Evolutionary conservation across 345 rosid genomes (phyloP), one percentile per base, ranked within the genome.

Genomic region (Acer campestre): DNA sequence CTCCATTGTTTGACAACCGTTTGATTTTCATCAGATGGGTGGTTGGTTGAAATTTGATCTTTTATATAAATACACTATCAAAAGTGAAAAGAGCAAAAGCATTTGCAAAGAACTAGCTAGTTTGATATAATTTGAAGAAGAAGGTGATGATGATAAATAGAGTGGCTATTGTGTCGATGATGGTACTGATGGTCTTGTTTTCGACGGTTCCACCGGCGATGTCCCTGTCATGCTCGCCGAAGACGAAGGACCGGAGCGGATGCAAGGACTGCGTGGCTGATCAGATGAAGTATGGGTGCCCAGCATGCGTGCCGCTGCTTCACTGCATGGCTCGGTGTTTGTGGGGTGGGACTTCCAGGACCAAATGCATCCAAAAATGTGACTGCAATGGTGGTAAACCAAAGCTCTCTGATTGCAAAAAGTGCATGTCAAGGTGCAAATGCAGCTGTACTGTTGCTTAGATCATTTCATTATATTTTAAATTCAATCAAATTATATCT

Each of bases 291-390:
- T 85, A 82, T 74, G 29, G 56, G 23, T 89, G 97, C 77, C 94
- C 95, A 0, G 74, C 86, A 6, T 93, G 97, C 40, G 81, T 80
- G 46, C 89, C 94, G 27, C 81, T 85, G 20, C 82, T 94, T 2
- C 85, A 79, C 18, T 92, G 98, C 91, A 89, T 91, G 97, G 93
- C 93, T 0, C 81, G 82, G 82, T 94, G 98, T 79, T 85, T 92
- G 82, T 92, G 97, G 98, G 82, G 92, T 0, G 95, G 94, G 59
- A 79, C 68, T 8, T 40, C 89, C 6, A 86, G 64, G 76, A 53
- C 85, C 0, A 79, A 69, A 12, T 92, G 98, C 77, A 76, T 71
- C 11, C 55, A 68, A 20, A 84, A 82, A 69, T 92, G 98, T 5
- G 84, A 92, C 55, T 87, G 90, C 76, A 76, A 81, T 66, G 79